Evolutionary conservation across 2,329 filamentous ascomycete species (phyloP), one percentile per base, ranked within the genome.

Genomic region (Penicillium sp.): DNA sequence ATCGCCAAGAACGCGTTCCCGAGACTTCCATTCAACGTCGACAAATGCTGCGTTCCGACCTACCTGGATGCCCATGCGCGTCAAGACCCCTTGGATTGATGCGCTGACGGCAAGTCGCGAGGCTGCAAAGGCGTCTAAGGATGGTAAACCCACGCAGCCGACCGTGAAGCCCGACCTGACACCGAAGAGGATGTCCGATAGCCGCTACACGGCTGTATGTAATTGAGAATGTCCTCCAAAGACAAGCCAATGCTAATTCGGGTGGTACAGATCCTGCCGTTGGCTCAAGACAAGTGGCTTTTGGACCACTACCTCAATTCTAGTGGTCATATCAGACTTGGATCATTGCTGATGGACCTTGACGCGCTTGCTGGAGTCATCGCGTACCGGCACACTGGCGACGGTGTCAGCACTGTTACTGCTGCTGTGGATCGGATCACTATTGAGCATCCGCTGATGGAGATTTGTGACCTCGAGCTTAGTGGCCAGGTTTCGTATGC

Each of bases 401-500:
- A 84, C 42, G 69, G 71, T 35, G 80, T 83, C 1, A 80, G 77
- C 1, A 84, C 79, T 1, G 81, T 84, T 27, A 84, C 81, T 3
- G 81, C 81, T 13, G 79, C 79, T 16, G 81, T 80, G 46, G 81
- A 84, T 58, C 69, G 81, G 40, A 84, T 84, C 55, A 78, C 76
- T 3, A 82, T 89, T 55, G 79, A 86, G 39, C 79, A 86, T 49
- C 85, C 85, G 0, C 71, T 89, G 20, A 85, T 80, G 29, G 85
- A 89, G 59, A 87, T 90, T 44, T 89, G 85, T 55, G 86, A 90
- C 64, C 77, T 90, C 8, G 82, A 89, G 60, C 77, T 88, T 31
- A 86, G 82, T 47, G 81, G 81, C 4, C 74, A 79, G 51, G 81
- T 84, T 16, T 82, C 85, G 0, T 89, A 87, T 62, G 84, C 85